Base-by-base conservation (phyloP, 2,329 filamentous ascomycete species). In the Ceratocystis cacaofunesta region DNA sequence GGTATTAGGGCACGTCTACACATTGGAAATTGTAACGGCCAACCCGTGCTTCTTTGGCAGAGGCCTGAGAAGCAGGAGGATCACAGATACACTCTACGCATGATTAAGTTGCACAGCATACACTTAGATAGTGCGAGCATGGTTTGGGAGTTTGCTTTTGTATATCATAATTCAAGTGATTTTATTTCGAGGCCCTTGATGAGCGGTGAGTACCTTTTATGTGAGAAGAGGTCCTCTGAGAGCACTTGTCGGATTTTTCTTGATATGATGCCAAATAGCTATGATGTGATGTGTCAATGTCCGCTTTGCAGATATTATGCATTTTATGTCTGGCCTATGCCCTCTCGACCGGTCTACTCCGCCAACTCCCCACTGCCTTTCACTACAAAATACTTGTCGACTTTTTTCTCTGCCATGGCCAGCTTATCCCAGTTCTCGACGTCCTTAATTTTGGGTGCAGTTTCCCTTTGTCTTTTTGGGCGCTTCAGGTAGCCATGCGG, bases 381-480 rank as follows among this genome's bases (percentile, higher is more conserved):
- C 1, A 94, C 90, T 6, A 92, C 84, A 70, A 95, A 92, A 71
- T 86, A 95, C 69, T 80, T 83, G 15, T 88, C 89, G 3, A 81
- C 81, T 64, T 79, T 90, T 70, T 81, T 83, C 17, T 81, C 78
- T 0, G 89, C 88, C 64, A 81, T 81, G 1, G 79, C 80, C 61
- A 94, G 73, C 0, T 87, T 84, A 76, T 94, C 81, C 84, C 90
- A 92, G 68, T 84, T 76, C 75, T 87, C 84, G 0, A 74, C 61
- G 58, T 69, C 72, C 36, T 72, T 63, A 2, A 60, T 32, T 30
- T 19, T n/a, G 2, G 10, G 25, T 3, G 57, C 48, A 3, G 36
- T 17, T 5, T 52, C 32, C 52, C 46, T 19, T 17, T 43, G 7
- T 44, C 66, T 52, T 19, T 52, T 60, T 2, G 78, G 78, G 25